Evolutionary conservation across 257 asterid species (phyloP).

Genomic region (Petunia secreta): DNA sequence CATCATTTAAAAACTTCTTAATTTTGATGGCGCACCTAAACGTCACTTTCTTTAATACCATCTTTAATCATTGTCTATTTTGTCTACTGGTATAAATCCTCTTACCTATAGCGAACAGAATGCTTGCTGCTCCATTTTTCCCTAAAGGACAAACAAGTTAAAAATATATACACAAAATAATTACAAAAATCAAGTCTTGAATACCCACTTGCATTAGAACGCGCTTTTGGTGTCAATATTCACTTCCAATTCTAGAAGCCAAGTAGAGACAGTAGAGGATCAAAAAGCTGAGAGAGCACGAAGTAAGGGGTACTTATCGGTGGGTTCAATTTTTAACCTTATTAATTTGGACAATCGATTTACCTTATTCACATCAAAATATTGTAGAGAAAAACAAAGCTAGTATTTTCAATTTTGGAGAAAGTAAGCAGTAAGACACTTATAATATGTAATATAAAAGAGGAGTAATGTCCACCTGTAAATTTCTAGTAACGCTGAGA

Average conservation of each 20-base stretch:
- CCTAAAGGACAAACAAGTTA: background rate
- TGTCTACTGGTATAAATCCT: background rate
- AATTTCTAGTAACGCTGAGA: too few species aligned
- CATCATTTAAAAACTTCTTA: background rate
- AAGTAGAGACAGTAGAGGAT: background rate
- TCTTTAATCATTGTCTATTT: background rate
- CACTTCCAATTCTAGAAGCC: background rate
- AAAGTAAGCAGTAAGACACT: too few species aligned
- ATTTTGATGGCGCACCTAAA: background rate
- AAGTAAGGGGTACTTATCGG: too few species aligned
- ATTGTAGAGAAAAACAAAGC: too few species aligned
- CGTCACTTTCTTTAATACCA: background rate
- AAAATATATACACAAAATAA: background rate
- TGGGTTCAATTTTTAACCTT: too few species aligned
- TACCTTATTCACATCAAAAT: too few species aligned
- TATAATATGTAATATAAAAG: too few species aligned
- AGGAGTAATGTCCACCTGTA: too few species aligned
- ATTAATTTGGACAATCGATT: too few species aligned
- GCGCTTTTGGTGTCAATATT: conserved; percentile 9
- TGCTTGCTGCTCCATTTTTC: background rate
- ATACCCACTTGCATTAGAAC: background rate
- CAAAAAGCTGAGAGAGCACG: too few species aligned
- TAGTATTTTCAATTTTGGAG: too few species aligned
- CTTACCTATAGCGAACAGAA: background rate
- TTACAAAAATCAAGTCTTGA: background rate